Conservation (phyloP, 2,329 filamentous ascomycete species). For the Colletotrichum gloeosporioides region DNA sequence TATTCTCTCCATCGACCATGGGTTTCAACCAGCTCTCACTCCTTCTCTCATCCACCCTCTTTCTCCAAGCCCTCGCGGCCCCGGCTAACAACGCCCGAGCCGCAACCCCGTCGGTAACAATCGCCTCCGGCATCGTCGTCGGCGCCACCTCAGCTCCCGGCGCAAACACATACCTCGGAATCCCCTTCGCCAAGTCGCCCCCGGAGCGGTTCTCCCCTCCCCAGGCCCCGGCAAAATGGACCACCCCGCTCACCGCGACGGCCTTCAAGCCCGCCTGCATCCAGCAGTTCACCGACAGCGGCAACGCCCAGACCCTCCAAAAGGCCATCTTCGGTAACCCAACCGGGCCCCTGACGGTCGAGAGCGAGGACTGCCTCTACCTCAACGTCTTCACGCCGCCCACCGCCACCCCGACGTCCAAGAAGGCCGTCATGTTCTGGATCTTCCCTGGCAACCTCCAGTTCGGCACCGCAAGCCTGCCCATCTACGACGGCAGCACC, state of each 20-base stretch:
- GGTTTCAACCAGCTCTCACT: background rate
- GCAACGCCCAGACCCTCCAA: background rate
- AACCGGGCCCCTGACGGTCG: slow-evolving; percentile 13
- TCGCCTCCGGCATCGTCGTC: background rate
- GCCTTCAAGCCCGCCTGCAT: slow-evolving; percentile 14
- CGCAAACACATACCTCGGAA: slow-evolving; percentile 12
- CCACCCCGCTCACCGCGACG: background rate
- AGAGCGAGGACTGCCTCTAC: slow-evolving; percentile 39
- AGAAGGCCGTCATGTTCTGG: slow-evolving; percentile 24
- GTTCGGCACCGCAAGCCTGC: slow-evolving; percentile 14
- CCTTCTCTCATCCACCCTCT: background rate
- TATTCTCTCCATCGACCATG: background rate
- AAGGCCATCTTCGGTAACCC: slow-evolving; percentile 14
- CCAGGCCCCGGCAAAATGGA: background rate
- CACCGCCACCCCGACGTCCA: background rate
- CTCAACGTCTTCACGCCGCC: slow-evolving; percentile 36
- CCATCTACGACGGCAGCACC: slow-evolving; percentile 12
- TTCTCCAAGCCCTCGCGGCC: background rate
- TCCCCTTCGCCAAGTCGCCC: slow-evolving; percentile 15
- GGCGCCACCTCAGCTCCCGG: background rate
- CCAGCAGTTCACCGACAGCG: slow-evolving; percentile 1
- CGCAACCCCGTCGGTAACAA: background rate
- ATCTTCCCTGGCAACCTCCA: slow-evolving; percentile 21
- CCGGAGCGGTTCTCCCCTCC: slow-evolving; percentile 17
- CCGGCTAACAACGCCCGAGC: background rate